Evolutionary conservation across 2,329 filamentous ascomycete species (phyloP).

Genomic region (Colletotrichum tabaci): DNA sequence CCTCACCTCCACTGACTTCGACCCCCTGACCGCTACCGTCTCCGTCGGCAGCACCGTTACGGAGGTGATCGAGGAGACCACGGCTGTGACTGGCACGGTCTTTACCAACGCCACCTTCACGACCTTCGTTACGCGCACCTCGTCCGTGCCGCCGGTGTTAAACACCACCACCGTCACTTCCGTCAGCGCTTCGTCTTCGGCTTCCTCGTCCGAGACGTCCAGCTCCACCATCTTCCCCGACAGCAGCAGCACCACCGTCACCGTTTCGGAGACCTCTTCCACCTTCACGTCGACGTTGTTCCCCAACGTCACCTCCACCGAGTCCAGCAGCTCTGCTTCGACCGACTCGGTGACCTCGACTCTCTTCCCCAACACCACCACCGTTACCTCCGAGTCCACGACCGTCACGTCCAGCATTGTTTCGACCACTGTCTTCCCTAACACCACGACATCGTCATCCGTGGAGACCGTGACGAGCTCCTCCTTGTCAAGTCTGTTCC

Average conservation of each 20-base stretch:
- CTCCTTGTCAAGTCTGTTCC: constrained; percentile 10
- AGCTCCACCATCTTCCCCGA: constrained; percentile 17
- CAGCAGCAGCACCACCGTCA: background rate
- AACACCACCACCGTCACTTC: constrained; percentile 20
- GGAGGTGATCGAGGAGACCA: constrained; percentile 36
- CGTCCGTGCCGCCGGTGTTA: constrained; percentile 2
- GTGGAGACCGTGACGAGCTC: background rate
- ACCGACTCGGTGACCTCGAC: constrained; percentile 11
- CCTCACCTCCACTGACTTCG: constrained; percentile 23
- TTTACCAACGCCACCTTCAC: constrained; percentile 39
- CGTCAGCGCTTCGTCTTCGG: background rate
- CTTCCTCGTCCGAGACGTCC: background rate
- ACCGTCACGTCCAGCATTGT: background rate
- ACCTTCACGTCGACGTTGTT: background rate
- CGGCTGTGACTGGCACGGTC: constrained; percentile 32
- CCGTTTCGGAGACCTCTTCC: constrained; percentile 3
- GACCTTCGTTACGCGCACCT: constrained; percentile 38
- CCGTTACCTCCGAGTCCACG: background rate
- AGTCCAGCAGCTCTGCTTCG: background rate
- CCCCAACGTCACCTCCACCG: constrained; percentile 3
- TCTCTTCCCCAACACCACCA: constrained; percentile 18
- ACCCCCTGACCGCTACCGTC: constrained; percentile 30
- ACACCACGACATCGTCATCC: constrained; percentile 7
- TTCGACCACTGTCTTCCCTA: constrained; percentile 9
- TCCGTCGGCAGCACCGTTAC: constrained; percentile 33